These are phyloP conservation scores for Marchantia paleacea DNA, from an alignment of 225 moss, liverwort and hornwort species.

Conservation along the genomic window DNA sequence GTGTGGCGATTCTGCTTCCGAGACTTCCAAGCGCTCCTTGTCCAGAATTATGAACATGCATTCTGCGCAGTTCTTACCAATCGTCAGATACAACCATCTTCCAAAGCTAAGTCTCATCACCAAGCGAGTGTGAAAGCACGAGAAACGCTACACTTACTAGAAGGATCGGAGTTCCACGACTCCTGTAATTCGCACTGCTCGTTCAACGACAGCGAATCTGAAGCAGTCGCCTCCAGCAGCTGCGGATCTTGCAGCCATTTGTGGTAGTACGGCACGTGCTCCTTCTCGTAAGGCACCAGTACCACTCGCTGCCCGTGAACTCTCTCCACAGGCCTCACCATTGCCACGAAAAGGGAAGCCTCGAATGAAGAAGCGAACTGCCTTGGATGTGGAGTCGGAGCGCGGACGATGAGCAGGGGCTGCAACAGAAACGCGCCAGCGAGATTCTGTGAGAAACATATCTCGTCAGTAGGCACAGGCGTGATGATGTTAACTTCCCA, in stretches of 20 bases:
- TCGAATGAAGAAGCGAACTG: too few species aligned
- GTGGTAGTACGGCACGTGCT: slow-evolving; percentile 43
- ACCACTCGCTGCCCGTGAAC: slow-evolving; percentile 34
- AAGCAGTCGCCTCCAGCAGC: slow-evolving; percentile 39
- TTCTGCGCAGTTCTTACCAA: slow-evolving; percentile 28
- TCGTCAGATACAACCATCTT: background rate
- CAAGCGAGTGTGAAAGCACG: background rate
- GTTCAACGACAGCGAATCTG: slow-evolving; percentile 35
- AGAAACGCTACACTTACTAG: slow-evolving; percentile 19
- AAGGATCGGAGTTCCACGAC: slow-evolving; percentile 46
- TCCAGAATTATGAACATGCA: slow-evolving; percentile 50
- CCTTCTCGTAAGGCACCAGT: slow-evolving; percentile 41
- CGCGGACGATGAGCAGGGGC: too few species aligned
- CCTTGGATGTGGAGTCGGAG: background rate
- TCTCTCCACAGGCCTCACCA: slow-evolving; percentile 35
- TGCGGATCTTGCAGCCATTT: slow-evolving; percentile 42
- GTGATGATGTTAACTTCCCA: too few species aligned
- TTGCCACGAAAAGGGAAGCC: background rate
- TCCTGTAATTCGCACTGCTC: slow-evolving; percentile 41
- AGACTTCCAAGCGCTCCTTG: slow-evolving; percentile 29
- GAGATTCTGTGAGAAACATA: too few species aligned
- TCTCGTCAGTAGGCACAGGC: too few species aligned
- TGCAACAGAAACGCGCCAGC: too few species aligned
- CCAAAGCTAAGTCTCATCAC: background rate
- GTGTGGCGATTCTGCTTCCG: slow-evolving; percentile 21